These are phyloP conservation scores for Aspergillus sp. DNA, from an alignment of 2,329 filamentous ascomycete species.

Conservation along the genomic window DNA sequence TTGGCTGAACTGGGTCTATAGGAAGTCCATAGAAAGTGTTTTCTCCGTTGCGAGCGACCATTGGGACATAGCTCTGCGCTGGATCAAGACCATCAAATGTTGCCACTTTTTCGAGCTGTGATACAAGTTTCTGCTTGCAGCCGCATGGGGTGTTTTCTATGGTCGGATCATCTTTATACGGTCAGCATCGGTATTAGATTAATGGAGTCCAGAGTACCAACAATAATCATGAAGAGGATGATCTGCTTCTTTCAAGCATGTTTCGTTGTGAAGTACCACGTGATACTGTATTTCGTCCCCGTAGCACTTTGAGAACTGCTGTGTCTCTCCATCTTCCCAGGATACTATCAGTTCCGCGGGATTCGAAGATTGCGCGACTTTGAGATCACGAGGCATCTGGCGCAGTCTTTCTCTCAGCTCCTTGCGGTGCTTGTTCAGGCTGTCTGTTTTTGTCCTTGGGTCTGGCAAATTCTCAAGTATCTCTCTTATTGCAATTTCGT, in stretches of 20 bases:
- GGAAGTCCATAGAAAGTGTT: neutral
- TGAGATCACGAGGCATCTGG: neutral
- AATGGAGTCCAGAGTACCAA: neutral
- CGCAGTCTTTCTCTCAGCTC: neutral
- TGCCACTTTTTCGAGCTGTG: neutral
- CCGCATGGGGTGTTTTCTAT: neutral
- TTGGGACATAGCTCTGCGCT: neutral
- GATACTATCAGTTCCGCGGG: neutral
- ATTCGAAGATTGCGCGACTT: too few species aligned
- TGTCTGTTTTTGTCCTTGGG: too few species aligned
- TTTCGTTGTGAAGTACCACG: neutral
- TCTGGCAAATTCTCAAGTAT: neutral
- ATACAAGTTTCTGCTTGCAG: neutral
- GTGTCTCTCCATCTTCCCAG: neutral
- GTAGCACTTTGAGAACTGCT: neutral
- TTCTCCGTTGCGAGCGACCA: neutral
- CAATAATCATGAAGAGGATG: neutral
- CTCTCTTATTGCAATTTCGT: neutral
- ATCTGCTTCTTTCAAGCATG: neutral
- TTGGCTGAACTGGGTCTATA: neutral
- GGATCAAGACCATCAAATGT: neutral
- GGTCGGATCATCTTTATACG: neutral
- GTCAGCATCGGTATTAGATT: neutral
- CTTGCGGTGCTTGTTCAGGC: too few species aligned
- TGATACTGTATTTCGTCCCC: neutral